phyloP scores from a whole-genome alignment of 345 rosid species.

The Brassica juncea region DNA sequence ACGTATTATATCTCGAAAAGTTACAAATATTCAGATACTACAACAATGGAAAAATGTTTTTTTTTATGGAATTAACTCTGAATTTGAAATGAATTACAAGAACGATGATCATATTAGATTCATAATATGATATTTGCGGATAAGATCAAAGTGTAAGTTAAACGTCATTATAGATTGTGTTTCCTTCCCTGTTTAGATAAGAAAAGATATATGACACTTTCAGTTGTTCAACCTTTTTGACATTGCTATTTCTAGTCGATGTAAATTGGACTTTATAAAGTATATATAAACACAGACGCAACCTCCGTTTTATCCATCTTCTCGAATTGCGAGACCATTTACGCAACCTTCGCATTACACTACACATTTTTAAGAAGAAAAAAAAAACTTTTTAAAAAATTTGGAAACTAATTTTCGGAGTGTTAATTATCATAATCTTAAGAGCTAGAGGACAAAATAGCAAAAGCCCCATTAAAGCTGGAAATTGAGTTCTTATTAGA shows the following conservation, averaged over 20 bases:
- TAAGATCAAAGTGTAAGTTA: conserved; percentile 32
- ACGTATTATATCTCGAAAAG: background rate
- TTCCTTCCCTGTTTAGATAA: conserved; percentile 22
- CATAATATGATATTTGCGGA: conserved; percentile 10
- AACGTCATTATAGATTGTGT: conserved; percentile 5
- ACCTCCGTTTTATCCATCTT: conserved; percentile 23
- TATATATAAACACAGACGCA: background rate
- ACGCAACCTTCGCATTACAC: conserved; percentile 21
- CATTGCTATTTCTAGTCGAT: background rate
- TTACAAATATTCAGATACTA: background rate
- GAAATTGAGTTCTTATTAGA: conserved; percentile 5
- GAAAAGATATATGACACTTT: background rate
- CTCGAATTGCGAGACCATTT: conserved; percentile 35
- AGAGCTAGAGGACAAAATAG: conserved; percentile 4
- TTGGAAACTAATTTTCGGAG: background rate
- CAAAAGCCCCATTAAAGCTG: background rate
- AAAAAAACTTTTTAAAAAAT: background rate
- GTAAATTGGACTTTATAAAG: conserved; percentile 8
- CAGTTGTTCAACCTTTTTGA: background rate
- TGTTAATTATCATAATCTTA: conserved; percentile 4
- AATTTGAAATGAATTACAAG: background rate
- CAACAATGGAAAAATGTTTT: background rate
- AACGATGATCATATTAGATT: conserved; percentile 4
- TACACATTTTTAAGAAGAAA: background rate
- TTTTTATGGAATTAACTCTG: background rate